phyloP scores from a whole-genome alignment of 2,329 filamentous ascomycete genomes.

The Macrophomina phaseolina region DNA sequence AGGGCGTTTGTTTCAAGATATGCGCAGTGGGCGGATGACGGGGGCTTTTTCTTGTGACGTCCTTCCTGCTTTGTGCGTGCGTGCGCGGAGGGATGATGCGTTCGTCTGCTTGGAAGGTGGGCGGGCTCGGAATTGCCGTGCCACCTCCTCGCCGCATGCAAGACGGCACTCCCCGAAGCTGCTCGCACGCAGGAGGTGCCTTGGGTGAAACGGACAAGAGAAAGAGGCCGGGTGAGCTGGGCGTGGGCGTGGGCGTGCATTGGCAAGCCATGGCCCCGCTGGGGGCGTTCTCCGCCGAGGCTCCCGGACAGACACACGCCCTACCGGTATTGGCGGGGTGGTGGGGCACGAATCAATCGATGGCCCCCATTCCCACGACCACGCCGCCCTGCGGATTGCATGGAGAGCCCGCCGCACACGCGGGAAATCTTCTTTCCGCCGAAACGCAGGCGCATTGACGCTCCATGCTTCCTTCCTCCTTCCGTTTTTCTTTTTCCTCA shows the following conservation, averaged over 20 bases:
- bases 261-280: neutral
- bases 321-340: constrained; percentile 1
- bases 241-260: neutral
- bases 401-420: neutral
- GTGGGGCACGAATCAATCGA: constrained; percentile 1
- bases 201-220: neutral
- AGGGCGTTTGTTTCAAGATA: neutral
- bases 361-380: neutral
- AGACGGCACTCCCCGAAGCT: neutral
- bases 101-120: neutral
- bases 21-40: neutral
- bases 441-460: neutral
- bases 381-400: constrained; percentile 7
- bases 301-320: neutral
- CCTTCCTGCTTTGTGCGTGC: neutral
- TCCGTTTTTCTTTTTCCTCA: neutral
- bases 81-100: neutral
- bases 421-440: constrained; percentile 17
- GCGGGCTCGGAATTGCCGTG: neutral
- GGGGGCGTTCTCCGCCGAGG: constrained; percentile 8
- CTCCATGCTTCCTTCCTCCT: neutral
- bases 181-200: neutral
- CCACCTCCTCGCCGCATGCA: neutral
- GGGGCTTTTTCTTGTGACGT: neutral
- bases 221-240: neutral